These are phyloP conservation scores for Scutellaria barbata DNA, from an alignment of 257 asterid genomes.

Conservation along the genomic window DNA sequence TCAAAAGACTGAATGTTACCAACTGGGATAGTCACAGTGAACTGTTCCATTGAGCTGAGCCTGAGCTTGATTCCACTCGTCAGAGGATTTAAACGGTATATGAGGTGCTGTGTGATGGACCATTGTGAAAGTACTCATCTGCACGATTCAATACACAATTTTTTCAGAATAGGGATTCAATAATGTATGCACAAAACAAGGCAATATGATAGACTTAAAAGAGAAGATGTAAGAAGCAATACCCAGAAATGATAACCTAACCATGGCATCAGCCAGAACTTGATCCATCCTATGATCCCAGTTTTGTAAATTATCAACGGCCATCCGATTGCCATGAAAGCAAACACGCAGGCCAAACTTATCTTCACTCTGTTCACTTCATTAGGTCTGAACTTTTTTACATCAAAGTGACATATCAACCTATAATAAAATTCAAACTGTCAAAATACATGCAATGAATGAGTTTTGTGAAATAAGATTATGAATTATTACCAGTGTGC, in stretches of 20 bases:
- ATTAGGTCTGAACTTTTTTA: constrained; percentile 84
- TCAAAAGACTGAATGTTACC: constrained; percentile 53
- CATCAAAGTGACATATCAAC: constrained; percentile 76
- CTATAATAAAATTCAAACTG: constrained; percentile 43
- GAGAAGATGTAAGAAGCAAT: constrained; percentile 37
- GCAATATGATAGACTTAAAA: not conserved
- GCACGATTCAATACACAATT: no score
- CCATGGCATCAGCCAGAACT: constrained; percentile 99
- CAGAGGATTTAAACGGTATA: constrained; percentile 82
- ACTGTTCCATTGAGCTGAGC: constrained; percentile 97
- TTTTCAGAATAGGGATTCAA: not conserved
- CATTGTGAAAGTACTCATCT: constrained; percentile 99
- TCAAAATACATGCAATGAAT: constrained; percentile 20
- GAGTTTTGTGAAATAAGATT: not conserved
- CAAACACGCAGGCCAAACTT: constrained; percentile 90
- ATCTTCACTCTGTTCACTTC: constrained; percentile 92
- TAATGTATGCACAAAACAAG: not conserved
- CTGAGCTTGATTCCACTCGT: constrained; percentile 94
- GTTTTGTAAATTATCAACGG: constrained; percentile 78
- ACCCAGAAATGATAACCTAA: constrained; percentile 99
- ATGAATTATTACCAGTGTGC: constrained; percentile 73
- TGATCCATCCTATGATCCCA: constrained; percentile 88
- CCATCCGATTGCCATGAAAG: constrained; percentile 97
- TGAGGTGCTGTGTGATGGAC: constrained; percentile 99
- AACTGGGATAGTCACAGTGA: constrained; percentile 88